phyloP scores from a whole-genome alignment of 257 asterid genomes.

The Eustoma russellianum region DNA sequence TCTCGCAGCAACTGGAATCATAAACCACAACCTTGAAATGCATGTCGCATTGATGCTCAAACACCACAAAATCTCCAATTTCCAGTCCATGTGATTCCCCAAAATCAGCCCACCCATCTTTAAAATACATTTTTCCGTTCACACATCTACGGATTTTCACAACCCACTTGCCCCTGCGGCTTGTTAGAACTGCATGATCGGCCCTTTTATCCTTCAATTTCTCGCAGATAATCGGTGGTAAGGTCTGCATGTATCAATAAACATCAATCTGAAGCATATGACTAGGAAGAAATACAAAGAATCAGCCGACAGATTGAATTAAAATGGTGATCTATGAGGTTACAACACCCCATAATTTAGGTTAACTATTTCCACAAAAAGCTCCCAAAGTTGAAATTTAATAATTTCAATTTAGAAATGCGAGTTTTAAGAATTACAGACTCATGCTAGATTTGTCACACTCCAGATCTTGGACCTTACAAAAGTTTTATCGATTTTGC shows the following conservation, averaged over 20 bases:
- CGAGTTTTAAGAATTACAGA: too few relatives aligned
- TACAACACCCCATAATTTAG: too few relatives aligned
- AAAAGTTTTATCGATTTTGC: too few relatives aligned
- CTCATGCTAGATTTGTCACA: too few relatives aligned
- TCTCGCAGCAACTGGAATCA: constrained; percentile 18
- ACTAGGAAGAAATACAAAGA: neutral
- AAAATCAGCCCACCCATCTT: constrained; percentile 17
- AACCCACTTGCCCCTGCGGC: constrained; percentile 14
- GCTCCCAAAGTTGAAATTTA: too few relatives aligned
- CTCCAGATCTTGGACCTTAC: too few relatives aligned
- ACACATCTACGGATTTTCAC: constrained; percentile 6
- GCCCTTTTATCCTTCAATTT: constrained; percentile 2
- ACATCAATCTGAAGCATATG: too few relatives aligned
- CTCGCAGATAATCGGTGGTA: constrained; percentile 9
- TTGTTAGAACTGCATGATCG: constrained; percentile 7
- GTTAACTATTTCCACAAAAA: too few relatives aligned
- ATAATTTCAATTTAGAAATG: too few relatives aligned
- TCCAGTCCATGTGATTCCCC: constrained; percentile 16
- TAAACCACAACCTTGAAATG: constrained; percentile 9
- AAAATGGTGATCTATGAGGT: too few relatives aligned
- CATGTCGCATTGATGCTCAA: constrained; percentile 13
- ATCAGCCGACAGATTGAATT: neutral
- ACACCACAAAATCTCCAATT: constrained; percentile 16
- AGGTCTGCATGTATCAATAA: constrained; percentile 2
- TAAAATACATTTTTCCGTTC: constrained; percentile 3